Percentiles rank a stretch among this genome's conserved stretches.
phyloP scores from a whole-genome alignment of 306 rosid species.

The Cicer pinnatifidum region DNA sequence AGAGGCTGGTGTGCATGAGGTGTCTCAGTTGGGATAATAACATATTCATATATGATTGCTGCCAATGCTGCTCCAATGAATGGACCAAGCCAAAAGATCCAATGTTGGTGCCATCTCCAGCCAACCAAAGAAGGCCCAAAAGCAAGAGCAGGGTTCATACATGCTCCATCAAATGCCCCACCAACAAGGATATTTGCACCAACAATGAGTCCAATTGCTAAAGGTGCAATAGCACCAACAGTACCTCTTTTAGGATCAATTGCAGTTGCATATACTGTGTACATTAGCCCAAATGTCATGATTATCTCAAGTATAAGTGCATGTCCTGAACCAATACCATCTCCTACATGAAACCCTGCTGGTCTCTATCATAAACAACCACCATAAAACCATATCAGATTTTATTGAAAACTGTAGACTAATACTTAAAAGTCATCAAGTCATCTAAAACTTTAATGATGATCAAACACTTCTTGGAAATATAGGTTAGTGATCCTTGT shows the following conservation, averaged over 20 bases:
- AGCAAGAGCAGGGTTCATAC: slow-evolving; percentile 94
- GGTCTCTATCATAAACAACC: slow-evolving; percentile 62
- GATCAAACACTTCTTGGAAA: too few relatives aligned
- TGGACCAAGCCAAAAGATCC: slow-evolving; percentile 98
- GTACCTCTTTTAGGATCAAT: slow-evolving; percentile 88
- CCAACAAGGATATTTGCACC: slow-evolving; percentile 91
- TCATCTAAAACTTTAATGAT: too few relatives aligned
- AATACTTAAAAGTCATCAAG: too few relatives aligned
- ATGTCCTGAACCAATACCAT: slow-evolving; percentile 59
- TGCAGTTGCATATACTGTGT: slow-evolving; percentile 81
- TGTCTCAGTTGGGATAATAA: slow-evolving; percentile 74
- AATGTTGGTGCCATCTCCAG: slow-evolving; percentile 87
- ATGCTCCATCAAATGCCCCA: slow-evolving; percentile 91
- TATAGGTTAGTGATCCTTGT: too few relatives aligned
- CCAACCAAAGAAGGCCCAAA: slow-evolving; percentile 94
- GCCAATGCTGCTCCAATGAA: slow-evolving; percentile 85
- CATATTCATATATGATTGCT: slow-evolving; percentile 72
- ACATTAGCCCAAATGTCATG: slow-evolving; percentile 81
- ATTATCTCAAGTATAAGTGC: slow-evolving; percentile 74
- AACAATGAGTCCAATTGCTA: slow-evolving; percentile 79
- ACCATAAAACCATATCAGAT: slow-evolving; percentile 26
- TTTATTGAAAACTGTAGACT: too few relatives aligned
- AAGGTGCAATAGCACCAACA: slow-evolving; percentile 69
- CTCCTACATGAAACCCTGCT: slow-evolving; percentile 58
- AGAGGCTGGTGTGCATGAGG: slow-evolving; percentile 82